These are phyloP conservation scores for Sugiyamaella japonica DNA, from an alignment of 1,139 yeast genomes.

Conservation along the genomic window DNA sequence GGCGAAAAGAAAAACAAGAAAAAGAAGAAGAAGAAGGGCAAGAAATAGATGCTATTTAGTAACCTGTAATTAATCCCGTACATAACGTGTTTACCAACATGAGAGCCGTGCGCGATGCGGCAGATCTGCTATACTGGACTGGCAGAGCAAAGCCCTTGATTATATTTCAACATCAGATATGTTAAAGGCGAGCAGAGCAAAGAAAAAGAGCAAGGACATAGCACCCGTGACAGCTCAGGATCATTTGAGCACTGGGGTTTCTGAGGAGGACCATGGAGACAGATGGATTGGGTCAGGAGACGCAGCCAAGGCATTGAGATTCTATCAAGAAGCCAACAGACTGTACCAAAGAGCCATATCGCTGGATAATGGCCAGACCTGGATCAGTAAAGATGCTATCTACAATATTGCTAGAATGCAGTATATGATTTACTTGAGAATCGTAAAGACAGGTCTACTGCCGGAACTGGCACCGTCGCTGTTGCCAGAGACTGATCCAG, in stretches of 20 bases:
- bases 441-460: slow-evolving; percentile 28
- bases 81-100: background rate
- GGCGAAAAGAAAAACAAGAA: slow-evolving; percentile 17
- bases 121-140: no score
- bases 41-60: slow-evolving; percentile 4
- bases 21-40: slow-evolving; percentile 17
- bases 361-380: slow-evolving; percentile 19
- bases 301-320: slow-evolving; percentile 36
- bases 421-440: slow-evolving; percentile 31
- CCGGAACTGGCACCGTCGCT: slow-evolving; percentile 21
- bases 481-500: slow-evolving; percentile 18
- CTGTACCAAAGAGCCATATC: slow-evolving; percentile 27
- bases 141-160: background rate
- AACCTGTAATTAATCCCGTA: slow-evolving; percentile 6
- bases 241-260: slow-evolving; percentile 32
- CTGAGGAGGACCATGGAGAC: slow-evolving; percentile 37
- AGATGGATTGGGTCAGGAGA: slow-evolving; percentile 38
- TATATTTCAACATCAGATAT: background rate
- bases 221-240: slow-evolving; percentile 23
- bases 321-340: slow-evolving; percentile 32
- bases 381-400: slow-evolving; percentile 29
- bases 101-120: no score
- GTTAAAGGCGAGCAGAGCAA: background rate
- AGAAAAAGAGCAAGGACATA: slow-evolving; percentile 9
- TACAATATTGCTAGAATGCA: slow-evolving; percentile 37